Evolutionary conservation across 73 alveolate species (phyloP).

Genomic region (Breviolum minutum): DNA sequence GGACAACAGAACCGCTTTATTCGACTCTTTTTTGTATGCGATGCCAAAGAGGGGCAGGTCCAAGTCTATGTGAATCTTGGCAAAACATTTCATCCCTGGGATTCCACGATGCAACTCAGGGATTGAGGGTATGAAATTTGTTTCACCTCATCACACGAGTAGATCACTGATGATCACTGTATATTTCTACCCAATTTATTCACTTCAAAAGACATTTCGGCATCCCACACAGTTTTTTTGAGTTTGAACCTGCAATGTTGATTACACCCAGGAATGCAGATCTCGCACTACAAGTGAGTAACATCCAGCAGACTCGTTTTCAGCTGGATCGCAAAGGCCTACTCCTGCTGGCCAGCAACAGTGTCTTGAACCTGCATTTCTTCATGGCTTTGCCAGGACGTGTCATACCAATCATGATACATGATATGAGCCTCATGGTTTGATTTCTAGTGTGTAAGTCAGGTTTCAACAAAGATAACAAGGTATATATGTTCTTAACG

Average conservation of each 20-base stretch:
- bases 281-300: slow-evolving; percentile 16
- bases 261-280: slow-evolving; percentile 38
- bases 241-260: not conserved
- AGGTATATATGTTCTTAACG: too few species aligned
- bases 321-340: slow-evolving; percentile 86
- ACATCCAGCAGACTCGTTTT: slow-evolving; percentile 13
- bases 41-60: slow-evolving; percentile 49
- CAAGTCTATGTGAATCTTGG: slow-evolving; percentile 50
- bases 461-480: too few species aligned
- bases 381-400: too few species aligned
- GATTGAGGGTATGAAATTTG: too few species aligned
- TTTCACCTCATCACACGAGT: too few species aligned
- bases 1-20: slow-evolving; percentile 91
- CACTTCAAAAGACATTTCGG: too few species aligned
- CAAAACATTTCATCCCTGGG: too few species aligned
- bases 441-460: not conserved
- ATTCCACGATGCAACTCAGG: too few species aligned
- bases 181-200: too few species aligned
- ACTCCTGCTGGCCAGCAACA: slow-evolving; percentile 92
- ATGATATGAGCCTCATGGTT: not conserved
- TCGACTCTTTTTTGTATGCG: slow-evolving; percentile 61
- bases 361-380: not conserved
- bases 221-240: too few species aligned
- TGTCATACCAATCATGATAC: too few species aligned
- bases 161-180: too few species aligned